Percentiles rank a stretch among this genome's conserved stretches.
Conservation (phyloP, 257 asterid species). For the Eustoma russellianum region DNA sequence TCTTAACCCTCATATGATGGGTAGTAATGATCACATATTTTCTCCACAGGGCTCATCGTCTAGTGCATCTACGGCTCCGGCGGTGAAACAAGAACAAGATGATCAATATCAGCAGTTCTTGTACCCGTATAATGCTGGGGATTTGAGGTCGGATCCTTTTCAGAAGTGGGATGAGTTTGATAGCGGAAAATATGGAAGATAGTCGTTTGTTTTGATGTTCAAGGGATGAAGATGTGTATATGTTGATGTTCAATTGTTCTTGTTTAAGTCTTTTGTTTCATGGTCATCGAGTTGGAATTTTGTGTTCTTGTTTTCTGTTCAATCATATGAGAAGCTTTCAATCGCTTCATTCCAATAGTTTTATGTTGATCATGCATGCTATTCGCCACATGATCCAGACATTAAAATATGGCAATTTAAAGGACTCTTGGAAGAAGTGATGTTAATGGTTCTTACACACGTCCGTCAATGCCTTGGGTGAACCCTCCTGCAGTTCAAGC, state of each 20-base stretch:
- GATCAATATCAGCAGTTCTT: constrained; percentile 26
- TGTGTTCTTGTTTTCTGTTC: not conserved
- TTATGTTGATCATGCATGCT: no score
- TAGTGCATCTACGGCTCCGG: constrained; percentile 8
- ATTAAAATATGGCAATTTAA: no score
- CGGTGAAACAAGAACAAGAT: constrained; percentile 14
- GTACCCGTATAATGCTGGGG: constrained; percentile 21
- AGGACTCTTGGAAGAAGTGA: no score
- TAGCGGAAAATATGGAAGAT: constrained; percentile 18
- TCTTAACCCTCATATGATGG: constrained; percentile 7
- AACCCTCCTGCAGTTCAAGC: no score
- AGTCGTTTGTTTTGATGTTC: constrained; percentile 6
- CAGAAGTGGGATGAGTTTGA: constrained; percentile 34
- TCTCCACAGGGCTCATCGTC: constrained; percentile 25
- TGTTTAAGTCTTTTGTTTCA: not conserved
- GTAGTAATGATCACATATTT: constrained; percentile 13
- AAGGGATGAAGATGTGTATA: constrained; percentile 1
- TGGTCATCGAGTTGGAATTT: not conserved
- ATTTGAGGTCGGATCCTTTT: constrained; percentile 16
- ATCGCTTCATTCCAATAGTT: no score
- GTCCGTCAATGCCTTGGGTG: no score
- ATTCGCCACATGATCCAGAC: no score
- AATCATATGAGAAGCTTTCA: no score
- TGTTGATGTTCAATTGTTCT: no score
- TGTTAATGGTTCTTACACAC: no score